Evolutionary conservation across 2,329 filamentous ascomycete species (phyloP).

Genomic region (Sarocladium strictum): DNA sequence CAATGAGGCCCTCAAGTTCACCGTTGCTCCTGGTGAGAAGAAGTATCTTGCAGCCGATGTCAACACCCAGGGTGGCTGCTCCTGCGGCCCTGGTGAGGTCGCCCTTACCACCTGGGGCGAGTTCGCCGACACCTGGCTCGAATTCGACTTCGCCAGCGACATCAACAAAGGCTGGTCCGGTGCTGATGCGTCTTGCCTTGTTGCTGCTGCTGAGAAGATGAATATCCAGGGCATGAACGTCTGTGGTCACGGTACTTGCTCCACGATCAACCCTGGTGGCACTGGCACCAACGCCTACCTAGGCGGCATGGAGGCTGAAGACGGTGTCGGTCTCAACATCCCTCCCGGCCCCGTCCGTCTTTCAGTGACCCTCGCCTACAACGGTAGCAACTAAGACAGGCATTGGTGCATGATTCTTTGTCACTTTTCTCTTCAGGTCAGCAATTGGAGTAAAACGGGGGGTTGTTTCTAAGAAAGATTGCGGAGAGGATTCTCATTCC

Average conservation of each 20-base stretch:
- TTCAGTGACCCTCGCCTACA: conserved; percentile 26
- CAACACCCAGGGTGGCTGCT: conserved; percentile 43
- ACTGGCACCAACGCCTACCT: conserved; percentile 32
- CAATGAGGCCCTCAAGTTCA: conserved; percentile 34
- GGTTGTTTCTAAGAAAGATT: conserved; percentile 4
- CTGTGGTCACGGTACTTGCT: conserved; percentile 34
- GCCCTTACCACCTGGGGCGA: conserved; percentile 32
- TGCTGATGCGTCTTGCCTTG: conserved; percentile 44
- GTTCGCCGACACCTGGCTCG: conserved; percentile 40
- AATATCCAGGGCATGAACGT: conserved; percentile 31
- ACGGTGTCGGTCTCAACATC: conserved; percentile 36
- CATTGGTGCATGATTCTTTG: not conserved
- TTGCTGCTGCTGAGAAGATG: conserved; percentile 28
- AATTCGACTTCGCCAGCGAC: conserved; percentile 41
- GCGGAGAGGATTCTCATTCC: not conserved
- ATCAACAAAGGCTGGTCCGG: conserved; percentile 44
- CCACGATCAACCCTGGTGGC: conserved; percentile 30
- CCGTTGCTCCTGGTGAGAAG: conserved; percentile 28
- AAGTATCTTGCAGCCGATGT: conserved; percentile 38
- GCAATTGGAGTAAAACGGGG: conserved; percentile 1
- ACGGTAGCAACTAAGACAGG: not conserved
- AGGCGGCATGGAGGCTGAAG: conserved; percentile 27
- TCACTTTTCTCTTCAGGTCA: conserved; percentile 2
- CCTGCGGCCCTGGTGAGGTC: conserved; percentile 31
- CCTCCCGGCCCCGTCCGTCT: conserved; percentile 22